phyloP scores from a whole-genome alignment of 1,284 basidiomycete species.

The Cutaneotrichosporon spelunceum region DNA sequence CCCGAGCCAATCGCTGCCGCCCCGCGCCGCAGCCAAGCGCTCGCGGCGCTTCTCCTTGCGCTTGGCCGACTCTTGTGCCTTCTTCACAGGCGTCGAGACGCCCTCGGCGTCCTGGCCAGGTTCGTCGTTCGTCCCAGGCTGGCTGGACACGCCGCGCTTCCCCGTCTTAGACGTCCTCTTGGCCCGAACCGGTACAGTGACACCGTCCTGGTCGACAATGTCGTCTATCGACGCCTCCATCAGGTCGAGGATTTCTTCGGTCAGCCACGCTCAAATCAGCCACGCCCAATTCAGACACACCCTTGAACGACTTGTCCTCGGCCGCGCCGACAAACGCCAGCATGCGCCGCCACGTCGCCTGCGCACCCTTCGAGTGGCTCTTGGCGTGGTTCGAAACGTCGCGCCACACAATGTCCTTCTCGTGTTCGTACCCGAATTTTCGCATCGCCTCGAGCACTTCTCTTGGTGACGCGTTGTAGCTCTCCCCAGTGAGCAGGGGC shows the following conservation, averaged over 20 bases:
- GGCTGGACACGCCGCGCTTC: neutral
- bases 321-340: neutral
- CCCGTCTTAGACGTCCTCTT: neutral
- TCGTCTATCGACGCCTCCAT: constrained; percentile 4
- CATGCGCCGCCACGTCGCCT: constrained; percentile 14
- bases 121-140: too few relatives aligned
- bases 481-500: constrained; percentile 10
- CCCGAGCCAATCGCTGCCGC: neutral
- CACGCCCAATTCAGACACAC: constrained; percentile 15
- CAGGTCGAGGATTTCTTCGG: constrained; percentile 8
- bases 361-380: constrained; percentile 11
- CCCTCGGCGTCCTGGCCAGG: too few relatives aligned
- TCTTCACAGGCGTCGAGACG: neutral
- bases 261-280: constrained; percentile 1
- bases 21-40: neutral
- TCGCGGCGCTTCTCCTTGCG: neutral
- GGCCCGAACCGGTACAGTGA: neutral
- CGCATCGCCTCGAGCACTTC: constrained; percentile 15
- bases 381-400: constrained; percentile 9
- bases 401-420: constrained; percentile 18
- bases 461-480: constrained; percentile 5
- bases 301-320: constrained; percentile 10
- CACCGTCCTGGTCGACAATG: neutral
- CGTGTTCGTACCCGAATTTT: constrained; percentile 9
- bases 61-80: neutral